phyloP scores from a whole-genome alignment of 495 filamentous ascomycete species.

The Daldinia vernicosa region DNA sequence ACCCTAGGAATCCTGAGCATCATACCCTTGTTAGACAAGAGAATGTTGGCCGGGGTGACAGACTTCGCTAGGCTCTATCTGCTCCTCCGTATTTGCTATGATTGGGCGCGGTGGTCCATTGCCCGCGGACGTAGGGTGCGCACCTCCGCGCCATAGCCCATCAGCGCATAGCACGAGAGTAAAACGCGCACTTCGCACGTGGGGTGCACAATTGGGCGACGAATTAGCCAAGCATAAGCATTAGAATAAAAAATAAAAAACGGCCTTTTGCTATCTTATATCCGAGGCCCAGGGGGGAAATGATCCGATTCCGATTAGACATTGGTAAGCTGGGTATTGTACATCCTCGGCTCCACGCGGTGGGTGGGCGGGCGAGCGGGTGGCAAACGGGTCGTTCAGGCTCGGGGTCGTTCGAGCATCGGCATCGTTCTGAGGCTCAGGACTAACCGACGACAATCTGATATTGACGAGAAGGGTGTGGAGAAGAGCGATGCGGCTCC shows the following conservation, averaged over 20 bases:
- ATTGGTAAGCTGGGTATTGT: not conserved
- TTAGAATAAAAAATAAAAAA: too few species aligned
- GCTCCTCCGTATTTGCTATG: slow-evolving; percentile 23
- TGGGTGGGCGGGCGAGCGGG: slow-evolving; percentile 19
- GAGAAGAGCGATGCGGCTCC: slow-evolving; percentile 46
- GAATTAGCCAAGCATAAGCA: slow-evolving; percentile 33
- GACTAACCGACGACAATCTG: slow-evolving; percentile 31
- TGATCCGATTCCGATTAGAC: slow-evolving; percentile 27
- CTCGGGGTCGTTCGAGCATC: slow-evolving; percentile 15
- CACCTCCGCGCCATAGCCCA: slow-evolving; percentile 35
- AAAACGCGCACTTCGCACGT: slow-evolving; percentile 40
- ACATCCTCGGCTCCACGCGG: slow-evolving; percentile 27
- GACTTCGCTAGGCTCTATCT: slow-evolving; percentile 32
- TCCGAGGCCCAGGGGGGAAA: slow-evolving; percentile 26
- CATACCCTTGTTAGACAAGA: slow-evolving; percentile 30
- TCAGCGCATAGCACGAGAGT: slow-evolving; percentile 39
- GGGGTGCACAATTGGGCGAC: slow-evolving; percentile 46
- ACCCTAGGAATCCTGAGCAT: slow-evolving; percentile 27
- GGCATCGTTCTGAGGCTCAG: slow-evolving; percentile 31
- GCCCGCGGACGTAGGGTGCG: slow-evolving; percentile 36
- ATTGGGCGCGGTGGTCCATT: slow-evolving; percentile 25
- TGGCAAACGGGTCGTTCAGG: not conserved
- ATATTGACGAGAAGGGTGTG: slow-evolving; percentile 43
- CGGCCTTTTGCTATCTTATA: slow-evolving; percentile 30
- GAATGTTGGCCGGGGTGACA: slow-evolving; percentile 16